A percentile compares a stretch with the other conserved stretches of the same genome.
Conservation (phyloP, 768 basidiomycete species). For the Tricholoma matsutake region DNA sequence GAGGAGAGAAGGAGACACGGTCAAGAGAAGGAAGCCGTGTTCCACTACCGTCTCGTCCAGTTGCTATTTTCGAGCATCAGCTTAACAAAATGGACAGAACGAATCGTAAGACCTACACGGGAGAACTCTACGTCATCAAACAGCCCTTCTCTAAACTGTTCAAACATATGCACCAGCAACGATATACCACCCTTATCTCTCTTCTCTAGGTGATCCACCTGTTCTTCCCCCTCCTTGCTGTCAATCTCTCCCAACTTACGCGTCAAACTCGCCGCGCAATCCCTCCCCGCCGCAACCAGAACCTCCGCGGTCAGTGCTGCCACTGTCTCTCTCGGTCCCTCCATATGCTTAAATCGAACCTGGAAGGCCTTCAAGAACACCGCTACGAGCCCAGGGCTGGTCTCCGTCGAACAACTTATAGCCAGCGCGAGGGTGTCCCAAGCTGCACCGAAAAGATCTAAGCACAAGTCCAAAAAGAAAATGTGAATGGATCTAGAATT, state of each 20-base stretch:
- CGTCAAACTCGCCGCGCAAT: conserved; percentile 16
- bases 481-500: no score
- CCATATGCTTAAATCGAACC: conserved; percentile 34
- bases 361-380: conserved; percentile 44
- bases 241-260: neutral
- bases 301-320: conserved; percentile 30
- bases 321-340: conserved; percentile 22
- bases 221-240: neutral
- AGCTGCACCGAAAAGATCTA: conserved; percentile 46
- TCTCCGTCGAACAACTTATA: conserved; percentile 22
- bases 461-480: neutral
- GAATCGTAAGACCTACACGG: conserved; percentile 33
- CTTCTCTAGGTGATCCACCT: neutral
- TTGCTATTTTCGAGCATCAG: conserved; percentile 27
- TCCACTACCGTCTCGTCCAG: conserved; percentile 42
- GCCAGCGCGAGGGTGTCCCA: conserved; percentile 41
- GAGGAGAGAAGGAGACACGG: conserved; percentile 40
- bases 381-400: conserved; percentile 36
- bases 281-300: conserved; percentile 31
- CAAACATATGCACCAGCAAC: conserved; percentile 42
- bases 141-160: conserved; percentile 48
- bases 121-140: conserved; percentile 43
- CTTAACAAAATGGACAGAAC: neutral
- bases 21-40: conserved; percentile 39
- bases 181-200: conserved; percentile 8